phyloP scores from a whole-genome alignment of 2,329 filamentous ascomycete species.

The Trichoderma cornu-damae region DNA sequence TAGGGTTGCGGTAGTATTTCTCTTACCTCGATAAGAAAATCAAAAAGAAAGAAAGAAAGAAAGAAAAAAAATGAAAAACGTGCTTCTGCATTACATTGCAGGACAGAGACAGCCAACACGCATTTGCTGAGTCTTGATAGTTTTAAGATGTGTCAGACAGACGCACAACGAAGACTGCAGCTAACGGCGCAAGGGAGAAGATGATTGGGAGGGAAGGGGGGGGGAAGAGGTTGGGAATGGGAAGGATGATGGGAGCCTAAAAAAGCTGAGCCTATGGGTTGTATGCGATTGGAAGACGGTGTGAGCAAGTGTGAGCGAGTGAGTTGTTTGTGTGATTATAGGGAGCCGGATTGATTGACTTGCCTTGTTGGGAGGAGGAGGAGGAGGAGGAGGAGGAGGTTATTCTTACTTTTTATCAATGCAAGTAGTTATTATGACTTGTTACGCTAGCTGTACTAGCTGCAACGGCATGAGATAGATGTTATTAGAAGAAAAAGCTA shows the following conservation, averaged over 20 bases:
- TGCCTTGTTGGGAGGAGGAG: background rate
- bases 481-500: too few species aligned
- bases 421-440: too few species aligned
- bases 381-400: too few species aligned
- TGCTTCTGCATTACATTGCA: background rate
- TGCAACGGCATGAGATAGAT: too few species aligned
- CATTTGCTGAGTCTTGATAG: background rate
- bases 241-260: conserved; percentile 2
- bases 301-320: too few species aligned
- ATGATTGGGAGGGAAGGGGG: background rate
- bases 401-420: too few species aligned
- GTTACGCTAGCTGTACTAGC: too few species aligned
- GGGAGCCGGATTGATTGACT: too few species aligned
- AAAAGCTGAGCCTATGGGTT: background rate
- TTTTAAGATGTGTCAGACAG: background rate
- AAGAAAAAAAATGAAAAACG: background rate
- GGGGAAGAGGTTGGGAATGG: background rate
- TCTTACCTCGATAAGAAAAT: background rate
- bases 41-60: too few species aligned
- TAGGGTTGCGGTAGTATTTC: background rate
- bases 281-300: background rate
- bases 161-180: background rate
- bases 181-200: conserved; percentile 14
- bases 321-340: too few species aligned
- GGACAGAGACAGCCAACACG: background rate